Percentiles rank a stretch among this genome's conserved stretches.
Evolutionary conservation across 768 basidiomycete genomes (phyloP).

Genomic region (Naganishia kalamii): DNA sequence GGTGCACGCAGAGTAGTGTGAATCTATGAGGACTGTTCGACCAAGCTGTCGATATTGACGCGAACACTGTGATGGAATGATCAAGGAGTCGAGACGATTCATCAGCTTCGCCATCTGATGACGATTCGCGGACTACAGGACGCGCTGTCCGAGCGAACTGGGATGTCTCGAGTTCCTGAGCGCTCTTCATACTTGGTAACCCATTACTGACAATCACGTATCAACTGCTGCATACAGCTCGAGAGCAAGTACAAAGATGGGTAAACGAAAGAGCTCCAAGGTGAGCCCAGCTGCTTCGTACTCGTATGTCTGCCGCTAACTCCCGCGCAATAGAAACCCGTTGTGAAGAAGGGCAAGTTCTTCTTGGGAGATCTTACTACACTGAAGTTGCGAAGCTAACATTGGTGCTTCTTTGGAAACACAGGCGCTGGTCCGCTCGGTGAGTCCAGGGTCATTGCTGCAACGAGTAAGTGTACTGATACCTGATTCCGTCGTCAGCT

Average conservation of each 20-base stretch:
- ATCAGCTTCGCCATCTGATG: slow-evolving; percentile 3
- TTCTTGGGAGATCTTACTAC: slow-evolving; percentile 22
- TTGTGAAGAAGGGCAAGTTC: slow-evolving; percentile 31
- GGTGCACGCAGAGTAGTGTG: slow-evolving; percentile 20
- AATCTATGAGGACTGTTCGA: neutral
- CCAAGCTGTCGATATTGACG: neutral
- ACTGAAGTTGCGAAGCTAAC: neutral
- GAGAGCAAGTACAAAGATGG: slow-evolving; percentile 31
- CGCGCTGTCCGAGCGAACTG: neutral
- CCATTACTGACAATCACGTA: neutral
- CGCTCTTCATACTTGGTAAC: neutral
- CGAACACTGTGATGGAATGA: neutral
- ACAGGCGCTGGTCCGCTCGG: slow-evolving; percentile 10
- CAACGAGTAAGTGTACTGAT: neutral
- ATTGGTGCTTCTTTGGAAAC: neutral
- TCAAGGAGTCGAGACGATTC: neutral
- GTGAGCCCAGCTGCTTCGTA: too few species aligned
- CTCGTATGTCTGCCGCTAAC: neutral
- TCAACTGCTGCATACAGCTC: too few species aligned
- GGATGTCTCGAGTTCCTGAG: neutral
- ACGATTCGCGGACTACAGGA: neutral
- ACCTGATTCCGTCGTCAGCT: slow-evolving; percentile 26
- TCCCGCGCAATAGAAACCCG: slow-evolving; percentile 25
- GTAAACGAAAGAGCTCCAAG: slow-evolving; percentile 43
- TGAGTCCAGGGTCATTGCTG: neutral